A percentile compares a stretch with the other conserved stretches of the same genome.
Evolutionary conservation across 2,329 filamentous ascomycete genomes (phyloP).

Genomic region (Colletotrichum abscissum): DNA sequence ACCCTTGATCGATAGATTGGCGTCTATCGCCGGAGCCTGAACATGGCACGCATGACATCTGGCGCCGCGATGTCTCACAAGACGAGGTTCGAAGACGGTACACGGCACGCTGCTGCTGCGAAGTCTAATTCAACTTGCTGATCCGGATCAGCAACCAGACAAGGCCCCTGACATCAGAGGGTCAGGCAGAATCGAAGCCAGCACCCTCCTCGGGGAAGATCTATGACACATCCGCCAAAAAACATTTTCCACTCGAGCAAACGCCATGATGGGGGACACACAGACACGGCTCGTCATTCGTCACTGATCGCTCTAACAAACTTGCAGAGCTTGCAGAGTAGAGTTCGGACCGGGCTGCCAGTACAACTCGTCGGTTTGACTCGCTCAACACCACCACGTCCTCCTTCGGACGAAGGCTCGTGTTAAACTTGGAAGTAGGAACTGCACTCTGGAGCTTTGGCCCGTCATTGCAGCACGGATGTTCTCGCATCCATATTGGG

Average conservation of each 20-base stretch:
- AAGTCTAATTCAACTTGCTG: constrained; percentile 8
- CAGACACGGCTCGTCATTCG: background rate
- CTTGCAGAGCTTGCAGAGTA: background rate
- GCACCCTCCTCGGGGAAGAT: background rate
- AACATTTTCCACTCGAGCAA: background rate
- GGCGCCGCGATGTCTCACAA: constrained; percentile 3
- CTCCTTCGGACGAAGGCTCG: constrained; percentile 6
- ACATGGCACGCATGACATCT: background rate
- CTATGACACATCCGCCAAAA: background rate
- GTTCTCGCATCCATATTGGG: constrained; percentile 2
- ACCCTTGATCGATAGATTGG: background rate
- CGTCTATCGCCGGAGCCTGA: background rate
- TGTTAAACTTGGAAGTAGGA: background rate
- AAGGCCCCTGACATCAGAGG: background rate
- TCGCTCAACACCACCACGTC: background rate
- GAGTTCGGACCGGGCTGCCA: background rate
- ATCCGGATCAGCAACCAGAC: constrained; percentile 4
- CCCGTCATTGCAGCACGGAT: constrained; percentile 24
- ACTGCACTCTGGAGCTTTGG: background rate
- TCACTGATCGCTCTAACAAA: background rate
- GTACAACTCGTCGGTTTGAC: background rate
- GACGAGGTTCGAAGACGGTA: constrained; percentile 1
- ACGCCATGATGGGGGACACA: background rate
- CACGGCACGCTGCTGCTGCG: constrained; percentile 2
- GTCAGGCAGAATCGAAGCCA: background rate